A percentile compares a stretch with the other conserved stretches of the same genome.
Conservation (phyloP, 768 basidiomycete genomes). For the Agrocybe pediades region DNA sequence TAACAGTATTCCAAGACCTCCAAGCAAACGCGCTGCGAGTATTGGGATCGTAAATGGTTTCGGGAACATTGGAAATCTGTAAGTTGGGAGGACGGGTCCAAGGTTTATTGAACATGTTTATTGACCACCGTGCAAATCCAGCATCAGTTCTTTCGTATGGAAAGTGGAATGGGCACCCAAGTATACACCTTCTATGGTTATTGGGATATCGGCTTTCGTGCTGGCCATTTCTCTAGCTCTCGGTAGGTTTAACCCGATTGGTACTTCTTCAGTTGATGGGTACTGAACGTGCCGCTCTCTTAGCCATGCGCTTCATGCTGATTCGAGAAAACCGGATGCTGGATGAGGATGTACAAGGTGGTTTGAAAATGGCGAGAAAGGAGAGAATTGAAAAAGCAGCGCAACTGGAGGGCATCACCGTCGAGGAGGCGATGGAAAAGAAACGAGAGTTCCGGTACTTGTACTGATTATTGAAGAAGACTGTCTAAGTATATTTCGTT, state of each 20-base stretch:
- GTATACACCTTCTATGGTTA: slow-evolving; percentile 6
- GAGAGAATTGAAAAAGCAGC: slow-evolving; percentile 10
- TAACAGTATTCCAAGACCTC: slow-evolving; percentile 60
- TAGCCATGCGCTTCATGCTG: slow-evolving; percentile 3
- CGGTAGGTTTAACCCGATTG: not conserved
- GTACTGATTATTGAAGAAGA: not conserved
- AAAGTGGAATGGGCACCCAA: slow-evolving; percentile 6
- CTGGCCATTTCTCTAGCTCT: not conserved
- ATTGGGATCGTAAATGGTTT: slow-evolving; percentile 9
- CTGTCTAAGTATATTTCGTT: not conserved
- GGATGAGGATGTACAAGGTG: slow-evolving; percentile 5
- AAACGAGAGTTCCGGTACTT: slow-evolving; percentile 12
- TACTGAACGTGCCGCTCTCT: not conserved
- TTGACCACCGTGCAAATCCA: not conserved
- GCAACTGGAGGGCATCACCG: slow-evolving; percentile 4
- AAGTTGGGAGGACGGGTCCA: not conserved
- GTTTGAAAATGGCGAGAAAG: slow-evolving; percentile 5
- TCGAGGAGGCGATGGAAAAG: slow-evolving; percentile 10
- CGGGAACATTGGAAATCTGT: slow-evolving; percentile 9
- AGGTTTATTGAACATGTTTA: not conserved
- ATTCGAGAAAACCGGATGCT: slow-evolving; percentile 4
- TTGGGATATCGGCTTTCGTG: slow-evolving; percentile 1
- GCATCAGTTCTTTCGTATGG: slow-evolving; percentile 7
- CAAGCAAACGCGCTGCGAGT: slow-evolving; percentile 20
- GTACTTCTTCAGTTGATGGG: not conserved